Conservation (phyloP, 352 stramenopile species). For the Albugo candida region DNA sequence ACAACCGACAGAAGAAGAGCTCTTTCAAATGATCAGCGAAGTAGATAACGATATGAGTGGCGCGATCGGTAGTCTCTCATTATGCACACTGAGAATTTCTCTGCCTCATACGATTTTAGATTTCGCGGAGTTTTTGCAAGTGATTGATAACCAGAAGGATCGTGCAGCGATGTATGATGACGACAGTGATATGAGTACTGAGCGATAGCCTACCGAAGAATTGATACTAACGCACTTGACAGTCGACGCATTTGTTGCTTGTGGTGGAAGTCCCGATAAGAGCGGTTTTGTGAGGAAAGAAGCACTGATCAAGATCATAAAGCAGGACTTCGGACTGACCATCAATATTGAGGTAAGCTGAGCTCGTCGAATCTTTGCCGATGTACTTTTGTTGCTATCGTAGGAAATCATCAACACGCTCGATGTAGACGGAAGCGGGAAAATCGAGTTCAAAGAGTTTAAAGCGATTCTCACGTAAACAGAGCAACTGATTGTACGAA, state of each 20-base stretch:
- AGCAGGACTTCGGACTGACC: constrained; percentile 88
- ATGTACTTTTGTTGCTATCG: background rate
- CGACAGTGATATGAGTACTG: constrained; percentile 91
- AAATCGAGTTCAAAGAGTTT: constrained; percentile 95
- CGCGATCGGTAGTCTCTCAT: constrained; percentile 49
- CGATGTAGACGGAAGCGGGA: constrained; percentile 84
- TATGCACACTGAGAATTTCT: background rate
- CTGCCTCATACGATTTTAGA: constrained; percentile 22
- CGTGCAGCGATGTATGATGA: constrained; percentile 88
- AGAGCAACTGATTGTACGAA: background rate
- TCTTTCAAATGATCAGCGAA: constrained; percentile 93
- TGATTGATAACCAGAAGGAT: constrained; percentile 97
- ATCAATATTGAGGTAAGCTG: constrained; percentile 85
- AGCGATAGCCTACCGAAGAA: background rate
- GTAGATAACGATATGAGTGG: constrained; percentile 86
- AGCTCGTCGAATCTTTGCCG: background rate
- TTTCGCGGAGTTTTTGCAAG: constrained; percentile 95
- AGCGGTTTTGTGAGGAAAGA: constrained; percentile 80
- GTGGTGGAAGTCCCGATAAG: constrained; percentile 86
- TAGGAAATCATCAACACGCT: constrained; percentile 93
- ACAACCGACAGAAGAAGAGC: constrained; percentile 94
- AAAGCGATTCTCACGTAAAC: constrained; percentile 73
- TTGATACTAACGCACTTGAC: background rate
- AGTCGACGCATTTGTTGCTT: constrained; percentile 94
- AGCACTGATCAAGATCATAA: constrained; percentile 89